Conservation (phyloP, 2,329 filamentous ascomycete genomes). For the Sarocladium kiliense region DNA sequence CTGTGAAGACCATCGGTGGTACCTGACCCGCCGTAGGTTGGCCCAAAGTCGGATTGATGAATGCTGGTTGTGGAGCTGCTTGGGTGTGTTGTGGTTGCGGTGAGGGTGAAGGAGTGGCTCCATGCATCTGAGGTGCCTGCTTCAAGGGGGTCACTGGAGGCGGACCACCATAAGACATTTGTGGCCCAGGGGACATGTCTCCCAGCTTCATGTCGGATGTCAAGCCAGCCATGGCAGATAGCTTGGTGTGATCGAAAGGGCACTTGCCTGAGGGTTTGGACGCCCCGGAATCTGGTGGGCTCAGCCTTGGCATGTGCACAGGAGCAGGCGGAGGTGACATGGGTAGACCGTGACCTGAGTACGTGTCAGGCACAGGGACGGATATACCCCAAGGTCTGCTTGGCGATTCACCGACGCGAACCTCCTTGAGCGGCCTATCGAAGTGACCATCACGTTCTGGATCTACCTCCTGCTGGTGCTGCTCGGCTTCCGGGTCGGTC, state of each 20-base stretch:
- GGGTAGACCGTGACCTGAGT: slow-evolving; percentile 33
- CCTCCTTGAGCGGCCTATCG: slow-evolving; percentile 78
- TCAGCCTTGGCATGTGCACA: slow-evolving; percentile 42
- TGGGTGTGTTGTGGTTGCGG: slow-evolving; percentile 14
- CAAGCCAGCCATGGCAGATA: slow-evolving; percentile 28
- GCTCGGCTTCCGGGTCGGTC: slow-evolving; percentile 26
- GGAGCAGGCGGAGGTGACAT: slow-evolving; percentile 54
- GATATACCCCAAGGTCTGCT: slow-evolving; percentile 90
- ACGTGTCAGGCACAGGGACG: slow-evolving; percentile 50
- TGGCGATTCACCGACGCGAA: slow-evolving; percentile 89
- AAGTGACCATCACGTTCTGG: slow-evolving; percentile 68
- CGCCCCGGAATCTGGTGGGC: slow-evolving; percentile 18
- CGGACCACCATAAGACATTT: slow-evolving; percentile 15
- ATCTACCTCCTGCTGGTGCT: slow-evolving; percentile 31
- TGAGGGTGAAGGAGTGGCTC: slow-evolving; percentile 18
- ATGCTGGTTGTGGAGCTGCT: slow-evolving; percentile 38
- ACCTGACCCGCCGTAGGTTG: slow-evolving; percentile 21
- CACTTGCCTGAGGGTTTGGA: slow-evolving; percentile 41
- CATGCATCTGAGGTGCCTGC: slow-evolving; percentile 7
- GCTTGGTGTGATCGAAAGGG: slow-evolving; percentile 51
- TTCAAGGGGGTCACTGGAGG: slow-evolving; percentile 16
- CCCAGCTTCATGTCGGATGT: slow-evolving; percentile 13
- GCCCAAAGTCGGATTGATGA: slow-evolving; percentile 40
- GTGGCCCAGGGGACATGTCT: slow-evolving; percentile 11
- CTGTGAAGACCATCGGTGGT: slow-evolving; percentile 84